Evolutionary conservation across 169 alveolate species (phyloP), one percentile per base, ranked within the genome.

Genomic region (Eimeria falciformis): DNA sequence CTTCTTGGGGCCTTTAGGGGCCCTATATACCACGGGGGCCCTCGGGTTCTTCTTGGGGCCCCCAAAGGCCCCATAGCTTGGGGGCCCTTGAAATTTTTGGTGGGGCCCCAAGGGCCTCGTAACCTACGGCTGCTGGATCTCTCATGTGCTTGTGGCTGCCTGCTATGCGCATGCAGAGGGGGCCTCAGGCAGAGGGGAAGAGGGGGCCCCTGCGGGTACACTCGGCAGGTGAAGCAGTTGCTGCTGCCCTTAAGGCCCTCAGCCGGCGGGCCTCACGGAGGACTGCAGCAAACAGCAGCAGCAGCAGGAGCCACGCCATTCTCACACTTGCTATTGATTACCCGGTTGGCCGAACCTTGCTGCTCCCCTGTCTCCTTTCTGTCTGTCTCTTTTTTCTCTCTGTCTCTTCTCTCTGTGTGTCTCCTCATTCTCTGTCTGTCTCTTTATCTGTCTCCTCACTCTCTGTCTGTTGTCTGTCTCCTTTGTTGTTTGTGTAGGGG

Each of bases 301-400:
- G 85, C 85, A 75, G 85, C 62, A 25, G 85, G 25, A 46, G 85
- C 65, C 85, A 75, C 21, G 85, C 45, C 33, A 21, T 75, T 6
- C 85, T 75, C 37, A 27, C 45, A 21, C 85, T 75, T 46, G 40
- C 85, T 21, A 40, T 75, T 2, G 4, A 4, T 17, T 25, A 40
- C 85, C 43, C 85, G 29, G 65, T 43, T 9, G 40, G 85, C 33
- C 73, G n/a, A n/a, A n/a, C n/a, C n/a, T n/a, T n/a, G n/a, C n/a
- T n/a, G n/a, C n/a, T n/a, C n/a, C n/a, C n/a, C n/a, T n/a, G n/a
- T n/a, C n/a, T n/a, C n/a, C n/a, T n/a, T n/a, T n/a, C n/a, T n/a
- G n/a, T n/a, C n/a, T n/a, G n/a, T n/a, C n/a, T n/a, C n/a, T n/a
- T n/a, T n/a, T n/a, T n/a, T n/a, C n/a, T n/a, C n/a, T n/a, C n/a